Conservation (phyloP, 192 early-diverging fungal species). For the Chytriomyces hyalinus region DNA sequence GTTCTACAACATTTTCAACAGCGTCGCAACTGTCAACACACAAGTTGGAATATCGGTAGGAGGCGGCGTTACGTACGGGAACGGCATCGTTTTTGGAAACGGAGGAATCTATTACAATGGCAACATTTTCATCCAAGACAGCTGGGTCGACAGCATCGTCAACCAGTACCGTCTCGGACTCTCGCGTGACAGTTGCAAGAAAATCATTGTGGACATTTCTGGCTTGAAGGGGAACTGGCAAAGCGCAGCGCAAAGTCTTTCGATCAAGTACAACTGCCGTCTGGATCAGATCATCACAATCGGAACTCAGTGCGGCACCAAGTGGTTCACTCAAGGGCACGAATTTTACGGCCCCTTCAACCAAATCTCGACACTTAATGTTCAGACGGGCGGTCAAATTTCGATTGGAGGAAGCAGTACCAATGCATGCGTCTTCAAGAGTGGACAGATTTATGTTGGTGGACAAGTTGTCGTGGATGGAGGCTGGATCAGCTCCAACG, state of each 20-base stretch:
- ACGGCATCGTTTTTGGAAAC: too few species aligned
- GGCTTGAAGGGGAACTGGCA: background rate
- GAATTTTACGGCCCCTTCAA: background rate
- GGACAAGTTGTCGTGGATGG: background rate
- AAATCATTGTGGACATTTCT: background rate
- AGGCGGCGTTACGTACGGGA: too few species aligned
- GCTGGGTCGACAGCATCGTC: too few species aligned
- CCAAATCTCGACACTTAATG: background rate
- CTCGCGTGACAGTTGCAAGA: background rate
- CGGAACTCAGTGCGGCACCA: background rate
- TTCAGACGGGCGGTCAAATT: background rate
- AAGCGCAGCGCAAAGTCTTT: background rate
- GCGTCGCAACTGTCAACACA: too few species aligned
- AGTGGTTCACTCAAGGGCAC: slow-evolving; percentile 4
- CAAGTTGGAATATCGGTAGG: too few species aligned
- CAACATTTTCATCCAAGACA: too few species aligned
- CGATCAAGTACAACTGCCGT: background rate
- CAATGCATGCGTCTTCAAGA: background rate
- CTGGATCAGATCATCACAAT: background rate
- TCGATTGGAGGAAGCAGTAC: background rate
- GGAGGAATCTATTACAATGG: too few species aligned
- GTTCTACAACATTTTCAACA: too few species aligned
- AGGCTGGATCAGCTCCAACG: background rate
- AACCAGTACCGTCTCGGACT: background rate
- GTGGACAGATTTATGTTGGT: background rate